A percentile compares a stretch with the other conserved stretches of the same genome.
phyloP scores from a whole-genome alignment of 306 rosid species.

The Gynostemma pentaphyllum region DNA sequence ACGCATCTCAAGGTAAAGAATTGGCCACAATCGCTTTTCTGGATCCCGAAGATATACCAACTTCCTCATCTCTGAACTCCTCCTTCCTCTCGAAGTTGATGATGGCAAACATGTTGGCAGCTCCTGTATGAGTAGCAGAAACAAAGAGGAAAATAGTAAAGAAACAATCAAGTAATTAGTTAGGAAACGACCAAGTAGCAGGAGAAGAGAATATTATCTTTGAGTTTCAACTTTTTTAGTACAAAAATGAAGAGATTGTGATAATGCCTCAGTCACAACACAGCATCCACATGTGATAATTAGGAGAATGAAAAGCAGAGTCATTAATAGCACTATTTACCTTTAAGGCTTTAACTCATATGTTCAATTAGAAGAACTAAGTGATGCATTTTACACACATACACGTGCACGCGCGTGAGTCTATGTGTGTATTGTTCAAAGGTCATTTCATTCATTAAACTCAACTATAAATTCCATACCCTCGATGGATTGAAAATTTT shows the following conservation, averaged over 20 bases:
- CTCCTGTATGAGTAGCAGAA: constrained; percentile 27
- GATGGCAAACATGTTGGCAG: constrained; percentile 23
- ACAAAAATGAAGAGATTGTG: neutral
- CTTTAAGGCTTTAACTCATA: no score
- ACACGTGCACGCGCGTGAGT: neutral
- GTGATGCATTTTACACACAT: no score
- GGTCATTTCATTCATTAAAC: neutral
- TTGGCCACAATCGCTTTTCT: constrained; percentile 35
- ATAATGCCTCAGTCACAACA: neutral
- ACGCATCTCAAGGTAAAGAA: constrained; percentile 24
- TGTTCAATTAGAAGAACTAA: no score
- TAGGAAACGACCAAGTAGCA: neutral
- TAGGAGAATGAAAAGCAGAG: no score
- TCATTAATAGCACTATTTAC: no score
- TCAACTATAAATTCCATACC: neutral
- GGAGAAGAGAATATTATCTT: neutral
- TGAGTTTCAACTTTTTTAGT: neutral
- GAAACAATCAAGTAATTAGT: neutral
- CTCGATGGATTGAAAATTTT: neutral
- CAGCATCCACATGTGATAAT: no score
- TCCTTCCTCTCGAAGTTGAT: neutral
- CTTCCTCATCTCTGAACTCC: neutral
- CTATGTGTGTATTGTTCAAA: neutral
- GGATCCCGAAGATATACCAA: constrained; percentile 36
- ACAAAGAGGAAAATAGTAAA: constrained; percentile 3